Evolutionary conservation across 331 rosid species (phyloP), one percentile per base, ranked within the genome.

Genomic region (Quercus tomentella): DNA sequence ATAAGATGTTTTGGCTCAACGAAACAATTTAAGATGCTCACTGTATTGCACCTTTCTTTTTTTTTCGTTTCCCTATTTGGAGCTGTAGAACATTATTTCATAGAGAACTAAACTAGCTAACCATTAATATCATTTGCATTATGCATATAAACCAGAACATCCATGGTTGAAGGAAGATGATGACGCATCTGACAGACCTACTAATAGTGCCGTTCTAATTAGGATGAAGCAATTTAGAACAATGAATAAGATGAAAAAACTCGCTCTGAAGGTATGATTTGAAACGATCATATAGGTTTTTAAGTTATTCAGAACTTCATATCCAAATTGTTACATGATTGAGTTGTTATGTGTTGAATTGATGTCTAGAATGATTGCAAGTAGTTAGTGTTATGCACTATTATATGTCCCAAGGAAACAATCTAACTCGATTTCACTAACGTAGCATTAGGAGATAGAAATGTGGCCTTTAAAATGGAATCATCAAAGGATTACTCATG

Each of bases 221-320:
- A 87, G 99, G 84, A 88, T 96, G 98, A 96, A 88, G 82, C 99
- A 93, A 77, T 93, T 96, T 87, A 88, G 94, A 82, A 98, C 93
- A 82, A 90, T 93, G 99, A 96, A 93, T 87, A 96, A 96, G 86
- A 76, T 96, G 89, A 96, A 96, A 92, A 92, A 96, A 77, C 97
- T 96, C 57, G 99, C 98, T 86, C 86, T 93, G 6, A 93, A 88
- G 96, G 99, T 91, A 84, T 51, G 51, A 11, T 23, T 61, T 41
- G 4, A 60, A 30, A 31, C 76, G n/a, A 43, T 75, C 56, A 49
- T 30, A 63, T 67, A 41, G 21, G 6, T 21, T 17, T 56, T 31
- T 35, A 18, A 67, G 51, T 67, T 33, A 6, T 35, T 4, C 52
- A 9, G 52, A 31, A 33, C 76, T 75, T 33, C 5, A 9, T 49